Evolutionary conservation across 176 grass and related monocot genomes (phyloP), one percentile per base, ranked within the genome.

Genomic region (Themeda triandra): DNA sequence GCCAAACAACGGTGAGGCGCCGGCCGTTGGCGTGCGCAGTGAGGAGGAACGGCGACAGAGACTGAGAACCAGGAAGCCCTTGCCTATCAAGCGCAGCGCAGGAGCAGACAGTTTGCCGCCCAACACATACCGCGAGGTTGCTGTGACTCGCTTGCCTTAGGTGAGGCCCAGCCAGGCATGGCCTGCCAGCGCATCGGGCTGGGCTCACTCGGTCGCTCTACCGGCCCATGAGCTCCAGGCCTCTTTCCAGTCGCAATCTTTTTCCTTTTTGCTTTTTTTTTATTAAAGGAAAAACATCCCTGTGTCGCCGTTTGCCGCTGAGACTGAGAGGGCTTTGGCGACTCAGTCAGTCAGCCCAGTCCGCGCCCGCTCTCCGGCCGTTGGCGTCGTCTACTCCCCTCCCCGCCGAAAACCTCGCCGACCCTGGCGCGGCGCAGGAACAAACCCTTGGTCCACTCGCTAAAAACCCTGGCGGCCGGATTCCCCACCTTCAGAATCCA

Each of bases 141-240:
- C 7, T 23, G 51, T 56, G 53, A 56, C 53, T 56, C 8, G 53
- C 51, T 19, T 21, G 8, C 9, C 56, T 25, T 24, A 60, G 56
- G n/a, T 12, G 10, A 60, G 56, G 56, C 56, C 56, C 58, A 60
- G 23, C 23, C 3, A 24, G 23, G 21, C 8, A 58, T n/a, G 10
- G 8, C 53, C 19, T n/a, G 18, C 10, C 21, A 58, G 53, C 3
- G 9, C 0, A 10, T 59, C 7, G 58, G 23, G 13, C n/a, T 60
- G 58, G 23, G n/a, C 58, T 62, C 58, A 32, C 64, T 14, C 29
- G 29, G 63, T 18, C 25, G 45, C 71, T 9, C 19, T 6, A 59
- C n/a, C 5, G 44, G 79, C 79, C 79, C 64, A 81, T 69, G 79
- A 37, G 41, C 27, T 80, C 62, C 63, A 67, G 28, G 32, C 77